A percentile compares a stretch with the other conserved stretches of the same genome.
Evolutionary conservation across 139 green algal genomes (phyloP).

Genomic region (Closterium sp.): DNA sequence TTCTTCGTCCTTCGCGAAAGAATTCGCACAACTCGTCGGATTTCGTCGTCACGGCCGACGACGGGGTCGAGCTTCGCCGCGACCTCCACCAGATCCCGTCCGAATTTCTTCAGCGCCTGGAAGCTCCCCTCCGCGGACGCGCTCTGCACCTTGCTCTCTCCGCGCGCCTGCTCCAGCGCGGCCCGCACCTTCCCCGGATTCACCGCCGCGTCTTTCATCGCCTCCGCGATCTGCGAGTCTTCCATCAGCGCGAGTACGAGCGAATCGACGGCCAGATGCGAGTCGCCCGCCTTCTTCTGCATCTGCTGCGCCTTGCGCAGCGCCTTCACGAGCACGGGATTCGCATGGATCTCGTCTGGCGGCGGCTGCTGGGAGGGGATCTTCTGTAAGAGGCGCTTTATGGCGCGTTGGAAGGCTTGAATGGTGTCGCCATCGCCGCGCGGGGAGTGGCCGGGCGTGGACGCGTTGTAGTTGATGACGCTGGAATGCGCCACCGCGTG

Average conservation of each 20-base stretch:
- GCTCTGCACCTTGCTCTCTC: constrained; percentile 39
- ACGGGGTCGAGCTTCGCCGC: constrained; percentile 58
- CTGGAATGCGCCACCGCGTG: not conserved
- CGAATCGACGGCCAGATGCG: constrained; percentile 37
- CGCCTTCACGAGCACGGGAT: constrained; percentile 22
- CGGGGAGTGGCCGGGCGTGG: not conserved
- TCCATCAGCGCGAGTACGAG: constrained; percentile 39
- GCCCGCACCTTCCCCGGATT: constrained; percentile 15
- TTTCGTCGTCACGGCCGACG: constrained; percentile 57
- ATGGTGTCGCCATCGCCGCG: not conserved
- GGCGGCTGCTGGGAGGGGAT: constrained; percentile 40
- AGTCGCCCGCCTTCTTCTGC: constrained; percentile 50
- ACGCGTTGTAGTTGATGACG: not conserved
- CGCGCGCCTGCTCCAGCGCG: constrained; percentile 7
- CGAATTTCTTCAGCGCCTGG: constrained; percentile 54
- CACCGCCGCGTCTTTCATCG: constrained; percentile 34
- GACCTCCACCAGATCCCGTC: constrained; percentile 53
- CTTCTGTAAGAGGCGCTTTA: constrained; percentile 33
- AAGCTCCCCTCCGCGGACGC: constrained; percentile 31
- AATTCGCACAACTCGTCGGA: constrained; percentile 54
- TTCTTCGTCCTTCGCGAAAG: constrained; percentile 55
- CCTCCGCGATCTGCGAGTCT: constrained; percentile 35
- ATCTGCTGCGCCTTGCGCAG: constrained; percentile 29
- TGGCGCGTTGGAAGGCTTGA: not conserved
- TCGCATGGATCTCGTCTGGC: constrained; percentile 41